Conservation (phyloP, 192 early-diverging fungal genomes). For the Dimargaris xerosporica region DNA sequence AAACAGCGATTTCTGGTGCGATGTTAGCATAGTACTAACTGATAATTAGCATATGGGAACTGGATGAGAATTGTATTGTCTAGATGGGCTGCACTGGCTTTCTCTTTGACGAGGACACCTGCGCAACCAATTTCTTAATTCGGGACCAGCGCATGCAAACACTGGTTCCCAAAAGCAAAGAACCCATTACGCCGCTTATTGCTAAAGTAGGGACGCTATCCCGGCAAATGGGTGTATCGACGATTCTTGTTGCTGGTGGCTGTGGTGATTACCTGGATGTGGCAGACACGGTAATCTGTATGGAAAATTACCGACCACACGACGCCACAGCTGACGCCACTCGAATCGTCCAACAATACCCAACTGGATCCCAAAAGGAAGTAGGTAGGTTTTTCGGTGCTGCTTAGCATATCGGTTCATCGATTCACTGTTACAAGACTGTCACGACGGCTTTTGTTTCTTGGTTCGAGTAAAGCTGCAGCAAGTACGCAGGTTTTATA, state of each 20-base stretch:
- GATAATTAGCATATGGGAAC: too few species aligned
- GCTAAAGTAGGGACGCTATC: constrained; percentile 27
- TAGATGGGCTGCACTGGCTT: constrained; percentile 19
- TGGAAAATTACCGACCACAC: constrained; percentile 27
- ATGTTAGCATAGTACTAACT: too few species aligned
- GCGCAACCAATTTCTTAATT: constrained; percentile 44
- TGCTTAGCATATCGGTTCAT: too few species aligned
- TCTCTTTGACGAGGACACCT: constrained; percentile 42
- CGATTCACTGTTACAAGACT: background rate
- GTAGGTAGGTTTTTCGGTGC: background rate
- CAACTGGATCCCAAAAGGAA: constrained; percentile 11
- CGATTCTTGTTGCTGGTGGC: constrained; percentile 34
- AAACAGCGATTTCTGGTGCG: too few species aligned
- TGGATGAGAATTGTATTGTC: too few species aligned
- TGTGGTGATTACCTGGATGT: constrained; percentile 41
- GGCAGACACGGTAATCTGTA: constrained; percentile 30
- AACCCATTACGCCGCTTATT: constrained; percentile 43
- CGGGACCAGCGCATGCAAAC: constrained; percentile 36
- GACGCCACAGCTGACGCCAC: constrained; percentile 24
- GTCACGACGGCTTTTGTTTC: constrained; percentile 12
- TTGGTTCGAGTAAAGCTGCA: background rate
- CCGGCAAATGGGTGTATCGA: constrained; percentile 22
- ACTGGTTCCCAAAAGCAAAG: constrained; percentile 26
- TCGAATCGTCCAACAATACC: constrained; percentile 21
- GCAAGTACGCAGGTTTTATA: background rate